Conservation (phyloP, 2,329 filamentous ascomycete species). For the Colletotrichum viniferum region DNA sequence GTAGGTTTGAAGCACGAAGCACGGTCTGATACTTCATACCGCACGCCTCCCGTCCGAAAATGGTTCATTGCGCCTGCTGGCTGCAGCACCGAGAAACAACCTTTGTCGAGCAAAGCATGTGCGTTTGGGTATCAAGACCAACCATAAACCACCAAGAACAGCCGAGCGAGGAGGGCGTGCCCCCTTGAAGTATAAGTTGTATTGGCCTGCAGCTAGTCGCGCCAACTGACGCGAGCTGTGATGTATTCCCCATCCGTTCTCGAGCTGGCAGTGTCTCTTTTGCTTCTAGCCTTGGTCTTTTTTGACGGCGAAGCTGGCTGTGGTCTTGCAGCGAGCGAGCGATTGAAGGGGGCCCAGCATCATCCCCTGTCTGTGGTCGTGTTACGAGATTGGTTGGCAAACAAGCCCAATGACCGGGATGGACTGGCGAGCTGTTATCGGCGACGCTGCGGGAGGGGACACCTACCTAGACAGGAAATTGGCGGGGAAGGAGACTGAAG, state of each 20-base stretch:
- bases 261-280: background rate
- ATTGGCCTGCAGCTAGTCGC: slow-evolving; percentile 2
- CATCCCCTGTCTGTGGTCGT: slow-evolving; percentile 5
- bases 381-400: slow-evolving; percentile 18
- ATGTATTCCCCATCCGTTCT: slow-evolving; percentile 6
- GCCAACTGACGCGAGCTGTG: background rate
- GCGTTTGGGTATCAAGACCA: slow-evolving; percentile 3
- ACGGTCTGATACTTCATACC: background rate
- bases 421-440: background rate
- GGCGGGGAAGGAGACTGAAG: background rate
- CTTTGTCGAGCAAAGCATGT: slow-evolving; percentile 6
- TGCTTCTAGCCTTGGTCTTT: background rate
- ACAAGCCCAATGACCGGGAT: background rate
- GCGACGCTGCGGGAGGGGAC: background rate
- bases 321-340: background rate
- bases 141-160: background rate
- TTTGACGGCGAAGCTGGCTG: background rate
- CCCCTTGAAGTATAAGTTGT: slow-evolving; percentile 22
- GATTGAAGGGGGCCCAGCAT: background rate
- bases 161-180: slow-evolving; percentile 16
- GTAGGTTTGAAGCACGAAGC: slow-evolving; percentile 17
- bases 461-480: background rate
- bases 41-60: background rate
- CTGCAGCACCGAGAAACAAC: slow-evolving; percentile 20
- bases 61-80: slow-evolving; percentile 12